phyloP scores from a whole-genome alignment of 148 eudicot species.

The Rhododendron williamsianum region DNA sequence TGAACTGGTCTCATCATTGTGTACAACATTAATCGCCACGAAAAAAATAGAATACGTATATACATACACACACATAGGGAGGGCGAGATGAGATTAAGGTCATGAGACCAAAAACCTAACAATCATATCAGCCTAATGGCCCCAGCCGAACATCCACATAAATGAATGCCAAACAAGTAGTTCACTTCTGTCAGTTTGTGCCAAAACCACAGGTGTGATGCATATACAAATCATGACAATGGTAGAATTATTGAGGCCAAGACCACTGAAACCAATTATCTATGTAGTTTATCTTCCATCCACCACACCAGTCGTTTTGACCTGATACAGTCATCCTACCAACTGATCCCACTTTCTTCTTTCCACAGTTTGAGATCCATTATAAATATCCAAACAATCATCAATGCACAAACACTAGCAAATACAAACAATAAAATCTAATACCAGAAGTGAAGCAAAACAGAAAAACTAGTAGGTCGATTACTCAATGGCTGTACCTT shows the following conservation, averaged over 20 bases:
- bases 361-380: not conserved
- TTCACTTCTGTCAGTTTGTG: not conserved
- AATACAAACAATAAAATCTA: not conserved
- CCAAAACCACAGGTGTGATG: not conserved
- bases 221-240: not conserved
- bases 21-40: not conserved
- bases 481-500: conserved; percentile 48
- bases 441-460: not conserved
- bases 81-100: not conserved
- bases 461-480: not conserved
- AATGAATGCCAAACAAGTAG: conserved; percentile 2
- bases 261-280: not conserved
- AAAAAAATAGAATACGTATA: not conserved
- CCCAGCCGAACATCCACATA: not conserved
- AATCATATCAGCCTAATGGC: not conserved
- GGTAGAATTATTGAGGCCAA: not conserved
- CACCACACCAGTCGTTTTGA: not conserved
- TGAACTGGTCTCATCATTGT: not conserved
- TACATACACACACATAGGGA: not conserved
- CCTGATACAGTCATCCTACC: not conserved
- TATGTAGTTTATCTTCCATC: not conserved
- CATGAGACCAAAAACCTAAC: not conserved
- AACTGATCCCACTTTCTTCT: not conserved
- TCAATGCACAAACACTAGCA: not conserved
- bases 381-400: not conserved